Evolutionary conservation across 305 asterid genomes (phyloP), one percentile per base, ranked within the genome.

Genomic region (Fraxinus angustifolia): DNA sequence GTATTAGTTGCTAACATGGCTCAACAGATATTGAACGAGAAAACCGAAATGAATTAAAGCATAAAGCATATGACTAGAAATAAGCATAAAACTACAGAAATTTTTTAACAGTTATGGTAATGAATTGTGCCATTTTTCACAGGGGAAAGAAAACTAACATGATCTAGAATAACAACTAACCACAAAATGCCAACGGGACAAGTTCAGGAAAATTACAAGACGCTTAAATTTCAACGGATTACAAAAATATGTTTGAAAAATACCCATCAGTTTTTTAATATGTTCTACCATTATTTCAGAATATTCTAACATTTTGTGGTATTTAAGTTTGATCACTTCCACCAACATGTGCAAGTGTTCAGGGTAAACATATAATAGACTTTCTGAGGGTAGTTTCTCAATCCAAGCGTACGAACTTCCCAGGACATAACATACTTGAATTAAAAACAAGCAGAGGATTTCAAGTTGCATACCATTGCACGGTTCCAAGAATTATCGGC

Each of bases 401-500:
- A 58, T 58, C 12, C 28, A 8, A 19, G 65, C 3, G 10, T 19
- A 58, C 30, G 12, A 58, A 58, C 68, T 17, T 58, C 23, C 62
- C 65, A 53, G 65, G 23, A 23, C 12, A 62, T 3, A 62, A 62
- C 31, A 70, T 31, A 12, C 10, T 70, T 31, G 40, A 70, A 30
- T 70, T 31, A 70, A 70, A 70, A 30, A 70, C 40, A 70, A 31
- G 42, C 21, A 53, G 10, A 16, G 40, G 38, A 30, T 70, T 30
- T 70, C 75, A 12, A 70, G 75, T 16, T 60, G 48, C 33, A 73
- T 86, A 96, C 99, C 98, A 94, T 89, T 62, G 98, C 99, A 48
- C 99, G 97, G 87, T 96, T 96, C 99, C 99, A 96, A 45, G 99
- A 93, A 82, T 94, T 90, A 86, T 94, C 99, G 0, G 92, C 95